phyloP scores from a whole-genome alignment of 1,139 yeast genomes.

The Yamadazyma sp. region DNA sequence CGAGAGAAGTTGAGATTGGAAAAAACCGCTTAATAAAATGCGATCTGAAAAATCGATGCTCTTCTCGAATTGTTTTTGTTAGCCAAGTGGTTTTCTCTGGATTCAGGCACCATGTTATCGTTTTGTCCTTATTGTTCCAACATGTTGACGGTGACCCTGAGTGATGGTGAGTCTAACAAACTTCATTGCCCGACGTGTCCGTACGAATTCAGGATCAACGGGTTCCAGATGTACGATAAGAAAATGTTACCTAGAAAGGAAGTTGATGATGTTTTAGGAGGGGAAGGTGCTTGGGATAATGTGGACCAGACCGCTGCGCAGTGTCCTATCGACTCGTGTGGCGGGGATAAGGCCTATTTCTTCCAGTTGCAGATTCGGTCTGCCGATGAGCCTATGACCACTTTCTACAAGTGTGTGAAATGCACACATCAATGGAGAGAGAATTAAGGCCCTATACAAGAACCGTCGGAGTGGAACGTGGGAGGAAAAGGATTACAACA shows the following conservation, averaged over 20 bases:
- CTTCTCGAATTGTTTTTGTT: not conserved
- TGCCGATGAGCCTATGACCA: slow-evolving; percentile 94
- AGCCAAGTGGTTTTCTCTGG: too few relatives aligned
- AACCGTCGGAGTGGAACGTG: too few relatives aligned
- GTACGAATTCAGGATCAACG: slow-evolving; percentile 83
- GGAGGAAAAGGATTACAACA: too few relatives aligned
- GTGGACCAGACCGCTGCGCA: slow-evolving; percentile 90
- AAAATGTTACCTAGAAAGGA: slow-evolving; percentile 81
- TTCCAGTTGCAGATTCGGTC: slow-evolving; percentile 95
- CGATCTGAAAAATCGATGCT: slow-evolving; percentile 1
- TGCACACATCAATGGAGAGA: slow-evolving; percentile 98
- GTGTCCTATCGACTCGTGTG: slow-evolving; percentile 87
- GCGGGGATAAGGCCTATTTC: slow-evolving; percentile 89
- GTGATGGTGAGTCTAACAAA: slow-evolving; percentile 43
- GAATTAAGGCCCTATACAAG: slow-evolving; percentile 53
- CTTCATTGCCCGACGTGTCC: slow-evolving; percentile 94
- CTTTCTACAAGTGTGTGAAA: slow-evolving; percentile 88
- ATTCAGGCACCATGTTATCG: slow-evolving; percentile 77
- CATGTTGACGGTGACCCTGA: slow-evolving; percentile 59
- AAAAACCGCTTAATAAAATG: not conserved
- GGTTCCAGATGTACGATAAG: slow-evolving; percentile 81
- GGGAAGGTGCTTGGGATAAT: slow-evolving; percentile 98
- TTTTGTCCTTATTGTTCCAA: slow-evolving; percentile 94
- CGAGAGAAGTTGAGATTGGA: not conserved
- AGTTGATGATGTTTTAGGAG: slow-evolving; percentile 95